Evolutionary conservation across 768 basidiomycete species (phyloP).

Genomic region (Gyrodon lividus): DNA sequence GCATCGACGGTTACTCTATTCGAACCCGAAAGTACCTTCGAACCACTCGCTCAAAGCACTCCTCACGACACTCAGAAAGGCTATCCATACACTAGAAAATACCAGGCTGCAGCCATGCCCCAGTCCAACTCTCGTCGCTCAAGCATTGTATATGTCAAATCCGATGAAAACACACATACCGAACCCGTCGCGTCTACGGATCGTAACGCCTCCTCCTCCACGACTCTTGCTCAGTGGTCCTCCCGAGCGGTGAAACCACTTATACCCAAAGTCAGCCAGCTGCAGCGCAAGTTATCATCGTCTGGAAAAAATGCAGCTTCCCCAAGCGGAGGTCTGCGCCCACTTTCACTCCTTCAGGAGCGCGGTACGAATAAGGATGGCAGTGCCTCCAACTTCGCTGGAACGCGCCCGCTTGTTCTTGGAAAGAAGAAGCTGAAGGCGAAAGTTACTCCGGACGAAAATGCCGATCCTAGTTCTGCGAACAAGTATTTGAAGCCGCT

Average conservation of each 20-base stretch:
- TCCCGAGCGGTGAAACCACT: constrained; percentile 52
- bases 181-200: constrained; percentile 4
- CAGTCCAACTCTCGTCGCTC: constrained; percentile 43
- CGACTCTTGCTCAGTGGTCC: constrained; percentile 45
- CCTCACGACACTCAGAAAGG: constrained; percentile 48
- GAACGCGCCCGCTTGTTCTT: constrained; percentile 55
- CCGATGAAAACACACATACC: constrained; percentile 40
- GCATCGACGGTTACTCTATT: constrained; percentile 63
- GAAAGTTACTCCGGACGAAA: constrained; percentile 33
- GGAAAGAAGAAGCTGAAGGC: constrained; percentile 51
- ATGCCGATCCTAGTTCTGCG: constrained; percentile 33
- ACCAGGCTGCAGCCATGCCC: constrained; percentile 20
- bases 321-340: constrained; percentile 52
- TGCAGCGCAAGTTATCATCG: constrained; percentile 39
- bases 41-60: constrained; percentile 53
- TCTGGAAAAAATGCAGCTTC: constrained; percentile 34
- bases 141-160: constrained; percentile 65
- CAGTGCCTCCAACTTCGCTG: constrained; percentile 17
- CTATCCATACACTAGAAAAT: constrained; percentile 14
- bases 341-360: constrained; percentile 62
- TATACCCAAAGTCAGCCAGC: constrained; percentile 50
- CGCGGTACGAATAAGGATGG: constrained; percentile 43
- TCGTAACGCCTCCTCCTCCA: constrained; percentile 15
- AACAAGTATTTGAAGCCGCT: constrained; percentile 57
- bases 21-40: constrained; percentile 36